phyloP scores from a whole-genome alignment of 1,284 basidiomycete genomes.

The Tylopilus orsonianus region DNA sequence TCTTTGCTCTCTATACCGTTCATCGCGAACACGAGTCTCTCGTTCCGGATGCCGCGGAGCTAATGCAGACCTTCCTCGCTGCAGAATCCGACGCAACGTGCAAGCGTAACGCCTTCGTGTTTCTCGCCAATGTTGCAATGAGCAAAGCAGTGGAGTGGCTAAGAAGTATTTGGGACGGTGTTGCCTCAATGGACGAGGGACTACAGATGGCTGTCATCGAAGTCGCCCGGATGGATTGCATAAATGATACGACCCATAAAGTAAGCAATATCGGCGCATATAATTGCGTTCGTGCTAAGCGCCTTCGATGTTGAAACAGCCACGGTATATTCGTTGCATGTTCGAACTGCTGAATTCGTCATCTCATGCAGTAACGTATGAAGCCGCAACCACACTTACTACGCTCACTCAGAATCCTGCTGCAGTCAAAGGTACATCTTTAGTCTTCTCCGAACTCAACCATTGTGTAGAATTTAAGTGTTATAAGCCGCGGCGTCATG shows the following conservation, averaged over 20 bases:
- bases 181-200: constrained; percentile 86
- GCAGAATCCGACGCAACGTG: constrained; percentile 96
- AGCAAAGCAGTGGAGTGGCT: constrained; percentile 93
- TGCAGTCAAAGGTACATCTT: constrained; percentile 81
- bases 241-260: constrained; percentile 76
- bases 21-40: constrained; percentile 93
- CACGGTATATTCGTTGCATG: constrained; percentile 91
- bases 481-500: constrained; percentile 83
- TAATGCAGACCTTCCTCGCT: constrained; percentile 96
- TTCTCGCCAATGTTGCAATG: constrained; percentile 88
- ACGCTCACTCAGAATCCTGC: constrained; percentile 95
- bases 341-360: constrained; percentile 92
- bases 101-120: constrained; percentile 96
- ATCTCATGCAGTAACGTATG: constrained; percentile 96
- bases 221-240: constrained; percentile 90
- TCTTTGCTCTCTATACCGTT: constrained; percentile 94
- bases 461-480: background rate
- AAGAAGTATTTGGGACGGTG: constrained; percentile 80
- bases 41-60: constrained; percentile 95
- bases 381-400: constrained; percentile 94
- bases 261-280: constrained; percentile 44
- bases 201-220: constrained; percentile 98
- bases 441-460: background rate
- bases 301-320: constrained; percentile 44
- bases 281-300: constrained; percentile 15